Evolutionary conservation across 192 early-diverging fungal species (phyloP).

Genomic region (Rhizoclosmatium globosum): DNA sequence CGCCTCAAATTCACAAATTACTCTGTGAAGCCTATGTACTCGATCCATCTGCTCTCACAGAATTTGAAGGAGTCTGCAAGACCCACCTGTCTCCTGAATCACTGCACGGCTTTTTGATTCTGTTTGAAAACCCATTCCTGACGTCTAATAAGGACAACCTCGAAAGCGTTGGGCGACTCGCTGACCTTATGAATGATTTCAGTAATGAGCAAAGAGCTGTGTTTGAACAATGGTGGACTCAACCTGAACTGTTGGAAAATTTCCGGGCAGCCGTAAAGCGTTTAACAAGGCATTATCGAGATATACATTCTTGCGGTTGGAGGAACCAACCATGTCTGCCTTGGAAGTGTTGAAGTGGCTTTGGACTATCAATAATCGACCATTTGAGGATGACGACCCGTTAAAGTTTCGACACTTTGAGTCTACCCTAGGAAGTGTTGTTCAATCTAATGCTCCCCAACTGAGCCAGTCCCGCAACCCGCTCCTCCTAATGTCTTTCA

Average conservation of each 20-base stretch:
- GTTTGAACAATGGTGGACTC: constrained; percentile 22
- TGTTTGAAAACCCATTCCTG: constrained; percentile 27
- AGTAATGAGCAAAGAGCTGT: background rate
- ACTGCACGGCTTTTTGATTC: constrained; percentile 16
- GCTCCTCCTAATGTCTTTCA: background rate
- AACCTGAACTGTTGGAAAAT: constrained; percentile 1
- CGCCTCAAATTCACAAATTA: constrained; percentile 4
- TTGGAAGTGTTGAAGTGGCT: constrained; percentile 28
- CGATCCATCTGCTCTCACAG: background rate
- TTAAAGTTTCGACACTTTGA: constrained; percentile 16
- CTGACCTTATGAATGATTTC: background rate
- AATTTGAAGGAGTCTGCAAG: background rate
- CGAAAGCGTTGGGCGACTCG: background rate
- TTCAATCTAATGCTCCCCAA: background rate
- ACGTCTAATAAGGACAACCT: background rate
- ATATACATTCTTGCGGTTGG: background rate
- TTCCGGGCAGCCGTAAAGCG: constrained; percentile 7
- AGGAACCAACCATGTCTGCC: constrained; percentile 11
- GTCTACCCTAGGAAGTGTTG: background rate
- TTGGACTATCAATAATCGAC: constrained; percentile 26
- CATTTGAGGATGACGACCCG: constrained; percentile 14
- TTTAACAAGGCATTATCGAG: constrained; percentile 20
- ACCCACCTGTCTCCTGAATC: background rate
- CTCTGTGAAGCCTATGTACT: constrained; percentile 4
- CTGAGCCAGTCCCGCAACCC: background rate